Conservation (phyloP, 2,329 filamentous ascomycete species). For the Fusarium haematococcum region DNA sequence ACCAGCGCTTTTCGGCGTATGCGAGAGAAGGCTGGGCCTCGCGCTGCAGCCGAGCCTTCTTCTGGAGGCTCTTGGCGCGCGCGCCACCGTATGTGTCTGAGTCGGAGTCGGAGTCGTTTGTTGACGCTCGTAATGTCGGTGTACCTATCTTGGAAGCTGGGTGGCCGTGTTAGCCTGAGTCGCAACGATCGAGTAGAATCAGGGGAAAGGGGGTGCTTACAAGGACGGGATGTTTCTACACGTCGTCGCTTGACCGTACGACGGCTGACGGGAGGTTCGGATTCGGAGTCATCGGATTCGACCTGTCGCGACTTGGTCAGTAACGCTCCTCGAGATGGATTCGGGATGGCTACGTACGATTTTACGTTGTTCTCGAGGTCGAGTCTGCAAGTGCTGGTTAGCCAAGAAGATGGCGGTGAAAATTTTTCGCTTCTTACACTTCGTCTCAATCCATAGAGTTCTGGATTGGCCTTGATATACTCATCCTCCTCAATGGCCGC, state of each 20-base stretch:
- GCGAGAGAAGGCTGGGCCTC: constrained; percentile 75
- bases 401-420: constrained; percentile 47
- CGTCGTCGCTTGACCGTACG: constrained; percentile 78
- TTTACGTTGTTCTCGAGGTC: constrained; percentile 68
- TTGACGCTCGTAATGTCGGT: constrained; percentile 64
- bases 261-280: constrained; percentile 69
- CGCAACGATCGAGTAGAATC: not conserved
- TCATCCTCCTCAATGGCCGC: constrained; percentile 77
- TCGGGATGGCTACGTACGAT: constrained; percentile 58
- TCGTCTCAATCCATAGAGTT: constrained; percentile 92
- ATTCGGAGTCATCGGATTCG: constrained; percentile 74
- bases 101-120: constrained; percentile 74
- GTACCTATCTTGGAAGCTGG: constrained; percentile 72
- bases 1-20: constrained; percentile 89
- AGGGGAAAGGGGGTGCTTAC: constrained; percentile 57
- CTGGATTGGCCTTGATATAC: constrained; percentile 90
- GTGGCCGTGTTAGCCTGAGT: constrained; percentile 27
- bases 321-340: not conserved
- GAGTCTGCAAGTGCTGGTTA: constrained; percentile 56
- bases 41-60: constrained; percentile 81
- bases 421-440: constrained; percentile 74
- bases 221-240: constrained; percentile 71
- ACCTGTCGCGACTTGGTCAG: constrained; percentile 51
- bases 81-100: constrained; percentile 85
- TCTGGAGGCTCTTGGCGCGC: constrained; percentile 74